Percentiles rank a stretch among this genome's conserved stretches.
phyloP scores from a whole-genome alignment of 768 basidiomycete species.

The Podaxis rugospora region DNA sequence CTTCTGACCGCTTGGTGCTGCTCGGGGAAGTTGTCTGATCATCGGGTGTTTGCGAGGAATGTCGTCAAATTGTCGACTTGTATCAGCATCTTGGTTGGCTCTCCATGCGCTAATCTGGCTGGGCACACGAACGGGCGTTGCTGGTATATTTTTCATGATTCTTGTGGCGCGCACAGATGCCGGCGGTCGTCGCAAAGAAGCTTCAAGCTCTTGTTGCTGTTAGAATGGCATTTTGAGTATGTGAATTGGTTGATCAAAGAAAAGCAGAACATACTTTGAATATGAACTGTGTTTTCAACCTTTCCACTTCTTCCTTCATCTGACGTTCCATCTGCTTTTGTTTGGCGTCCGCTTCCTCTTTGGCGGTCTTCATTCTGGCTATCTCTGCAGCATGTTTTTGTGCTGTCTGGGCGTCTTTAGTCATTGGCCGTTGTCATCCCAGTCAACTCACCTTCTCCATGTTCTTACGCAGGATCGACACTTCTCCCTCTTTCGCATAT shows the following conservation, averaged over 20 bases:
- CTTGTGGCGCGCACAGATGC: constrained; percentile 41
- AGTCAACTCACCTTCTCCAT: constrained; percentile 53
- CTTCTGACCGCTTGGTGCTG: constrained; percentile 17
- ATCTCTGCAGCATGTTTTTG: constrained; percentile 58
- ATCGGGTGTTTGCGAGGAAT: constrained; percentile 27
- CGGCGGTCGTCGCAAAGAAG: constrained; percentile 45
- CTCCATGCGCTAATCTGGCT: constrained; percentile 36
- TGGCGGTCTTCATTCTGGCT: constrained; percentile 50
- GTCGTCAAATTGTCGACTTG: constrained; percentile 19
- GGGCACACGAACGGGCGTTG: constrained; percentile 35
- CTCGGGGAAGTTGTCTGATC: not conserved
- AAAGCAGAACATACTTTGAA: constrained; percentile 51
- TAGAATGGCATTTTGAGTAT: not conserved
- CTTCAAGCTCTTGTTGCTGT: constrained; percentile 69
- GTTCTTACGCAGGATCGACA: constrained; percentile 57
- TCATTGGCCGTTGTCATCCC: not conserved
- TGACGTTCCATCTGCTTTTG: constrained; percentile 54
- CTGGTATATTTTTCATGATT: constrained; percentile 27
- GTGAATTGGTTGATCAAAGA: not conserved
- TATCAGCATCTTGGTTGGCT: constrained; percentile 8
- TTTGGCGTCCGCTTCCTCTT: constrained; percentile 56
- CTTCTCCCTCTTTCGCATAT: constrained; percentile 67
- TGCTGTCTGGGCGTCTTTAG: constrained; percentile 35
- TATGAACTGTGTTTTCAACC: constrained; percentile 59
- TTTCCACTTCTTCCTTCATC: constrained; percentile 64